Percentiles rank a stretch among this genome's conserved stretches.
Conservation (phyloP, 2,329 filamentous ascomycete species). For the Erysiphe pulchra region DNA sequence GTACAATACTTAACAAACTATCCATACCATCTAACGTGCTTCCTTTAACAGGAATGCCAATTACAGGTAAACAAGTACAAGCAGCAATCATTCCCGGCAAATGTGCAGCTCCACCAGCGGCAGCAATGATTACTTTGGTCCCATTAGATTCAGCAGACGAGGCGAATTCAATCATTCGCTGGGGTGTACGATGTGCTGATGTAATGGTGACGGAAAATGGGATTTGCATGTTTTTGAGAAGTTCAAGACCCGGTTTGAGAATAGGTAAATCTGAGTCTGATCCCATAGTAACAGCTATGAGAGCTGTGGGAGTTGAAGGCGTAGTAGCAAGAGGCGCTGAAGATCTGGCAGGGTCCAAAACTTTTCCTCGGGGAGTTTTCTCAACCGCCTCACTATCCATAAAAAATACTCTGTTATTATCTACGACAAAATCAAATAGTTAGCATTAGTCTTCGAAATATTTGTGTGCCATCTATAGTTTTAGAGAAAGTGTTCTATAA, state of each 20-base stretch:
- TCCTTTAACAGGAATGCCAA: conserved; percentile 53
- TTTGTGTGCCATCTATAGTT: no score
- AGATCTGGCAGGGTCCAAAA: no score
- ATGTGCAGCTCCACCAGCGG: conserved; percentile 50
- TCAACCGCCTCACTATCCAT: no score
- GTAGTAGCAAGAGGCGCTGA: no score
- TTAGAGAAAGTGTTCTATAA: no score
- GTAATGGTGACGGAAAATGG: conserved; percentile 52
- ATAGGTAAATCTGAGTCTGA: conserved; percentile 47
- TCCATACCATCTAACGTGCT: conserved; percentile 48
- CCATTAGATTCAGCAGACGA: conserved; percentile 7
- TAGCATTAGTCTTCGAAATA: no score
- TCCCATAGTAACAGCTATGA: conserved; percentile 63
- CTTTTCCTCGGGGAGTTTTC: no score
- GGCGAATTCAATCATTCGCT: conserved; percentile 42
- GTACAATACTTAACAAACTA: conserved; percentile 45
- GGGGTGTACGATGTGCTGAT: conserved; percentile 52
- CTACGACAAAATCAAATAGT: no score
- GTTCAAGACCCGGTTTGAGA: conserved; percentile 35
- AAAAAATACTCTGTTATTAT: no score
- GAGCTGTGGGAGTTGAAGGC: conserved; percentile 15
- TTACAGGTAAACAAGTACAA: conserved; percentile 46
- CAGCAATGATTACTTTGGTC: conserved; percentile 19
- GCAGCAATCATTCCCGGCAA: conserved; percentile 53
- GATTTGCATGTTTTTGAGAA: conserved; percentile 31